Evolutionary conservation across 1,284 basidiomycete species (phyloP), one percentile per base, ranked within the genome.

Genomic region (Vanrija sp.): DNA sequence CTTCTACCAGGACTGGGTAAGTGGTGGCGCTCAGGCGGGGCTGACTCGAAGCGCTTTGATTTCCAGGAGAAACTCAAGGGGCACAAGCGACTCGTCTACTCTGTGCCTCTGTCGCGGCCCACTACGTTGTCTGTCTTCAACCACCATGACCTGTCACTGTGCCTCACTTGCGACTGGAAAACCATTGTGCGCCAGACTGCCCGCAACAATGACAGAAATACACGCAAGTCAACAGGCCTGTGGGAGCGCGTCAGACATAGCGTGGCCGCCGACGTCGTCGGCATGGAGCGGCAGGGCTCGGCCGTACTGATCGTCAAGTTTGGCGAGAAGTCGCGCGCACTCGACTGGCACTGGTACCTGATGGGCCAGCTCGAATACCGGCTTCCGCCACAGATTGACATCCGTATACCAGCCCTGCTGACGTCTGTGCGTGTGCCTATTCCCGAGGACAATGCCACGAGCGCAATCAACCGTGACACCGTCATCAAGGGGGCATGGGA

Each of bases 281-380:
- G 52, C 43, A 29, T 52, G 34, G 50, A 51, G 25, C 56, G 54
- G 6, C 9, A 29, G 0, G 55, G 61, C 12, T 39, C 46, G 1
- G 59, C 51, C 44, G 58, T 76, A 7, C 73, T 77, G 53, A 62
- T 76, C 23, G 49, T 77, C 43, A 69, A 74, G 49, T 60, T 73
- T 19, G 57, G 63, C 6, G 69, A 74, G 45, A 55, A 69, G 19
- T 69, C 69, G 4, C 62, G 75, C 48, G 67, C 72, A 5, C 52
- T 72, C 43, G 75, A 77, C 55, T 77, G 74, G 75, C 72, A 66
- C 46, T 77, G 73, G 73, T 71, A 74, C 58, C 57, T 76, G 19
- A 70, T 67, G 60, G 60, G 68, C 25, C 72, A 75, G 42, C 59
- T 76, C 7, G 71, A 65, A 5, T 66, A 67, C 4, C 59, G 66